phyloP scores from a whole-genome alignment of 1,284 basidiomycete genomes.

The Ganoderma multipileum region DNA sequence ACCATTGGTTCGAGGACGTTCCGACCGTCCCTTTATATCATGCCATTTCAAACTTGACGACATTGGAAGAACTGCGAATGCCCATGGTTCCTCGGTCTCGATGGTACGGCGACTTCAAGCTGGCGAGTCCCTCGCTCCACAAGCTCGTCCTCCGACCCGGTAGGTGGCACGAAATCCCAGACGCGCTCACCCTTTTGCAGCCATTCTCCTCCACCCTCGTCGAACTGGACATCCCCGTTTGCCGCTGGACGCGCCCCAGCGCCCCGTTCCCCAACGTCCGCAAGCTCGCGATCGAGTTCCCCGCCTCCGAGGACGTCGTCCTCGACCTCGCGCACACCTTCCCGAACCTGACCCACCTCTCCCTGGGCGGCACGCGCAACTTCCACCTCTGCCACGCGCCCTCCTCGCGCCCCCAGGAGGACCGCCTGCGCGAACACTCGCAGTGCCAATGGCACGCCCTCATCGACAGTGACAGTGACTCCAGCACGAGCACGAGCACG shows the following conservation, averaged over 20 bases:
- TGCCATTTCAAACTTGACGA: neutral
- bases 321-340: slow-evolving; percentile 13
- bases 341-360: slow-evolving; percentile 10
- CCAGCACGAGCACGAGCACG: neutral
- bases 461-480: no score
- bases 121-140: slow-evolving; percentile 1
- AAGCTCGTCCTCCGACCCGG: slow-evolving; percentile 14
- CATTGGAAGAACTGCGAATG: slow-evolving; percentile 10
- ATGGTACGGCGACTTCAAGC: neutral
- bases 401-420: slow-evolving; percentile 11
- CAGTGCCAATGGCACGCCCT: slow-evolving; percentile 16
- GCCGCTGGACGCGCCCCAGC: slow-evolving; percentile 5
- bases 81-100: slow-evolving; percentile 8
- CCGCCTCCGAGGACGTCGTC: slow-evolving; percentile 13
- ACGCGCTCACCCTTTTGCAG: slow-evolving; percentile 1
- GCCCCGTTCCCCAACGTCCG: slow-evolving; percentile 10
- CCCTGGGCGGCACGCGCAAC: slow-evolving; percentile 12
- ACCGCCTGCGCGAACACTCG: slow-evolving; percentile 10
- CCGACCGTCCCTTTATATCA: neutral
- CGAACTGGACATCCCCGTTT: slow-evolving; percentile 16
- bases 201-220: slow-evolving; percentile 6
- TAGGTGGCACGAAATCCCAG: slow-evolving; percentile 15
- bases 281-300: slow-evolving; percentile 21
- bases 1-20: slow-evolving; percentile 11
- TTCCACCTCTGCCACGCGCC: slow-evolving; percentile 16